Evolutionary conservation across 2,329 filamentous ascomycete species (phyloP).

Genomic region (Trichophyton simii): DNA sequence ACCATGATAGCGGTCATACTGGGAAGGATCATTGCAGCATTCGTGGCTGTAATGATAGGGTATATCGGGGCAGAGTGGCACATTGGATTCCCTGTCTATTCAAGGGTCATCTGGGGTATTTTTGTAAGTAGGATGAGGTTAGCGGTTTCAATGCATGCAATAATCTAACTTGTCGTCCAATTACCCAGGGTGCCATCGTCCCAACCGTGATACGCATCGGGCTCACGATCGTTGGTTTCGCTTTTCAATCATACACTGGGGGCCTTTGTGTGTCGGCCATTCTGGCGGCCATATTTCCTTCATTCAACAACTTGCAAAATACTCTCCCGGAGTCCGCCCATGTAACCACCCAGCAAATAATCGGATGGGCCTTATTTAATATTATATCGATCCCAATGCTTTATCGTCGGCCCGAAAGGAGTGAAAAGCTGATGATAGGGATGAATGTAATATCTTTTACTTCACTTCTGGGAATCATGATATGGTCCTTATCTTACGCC

Average conservation of each 20-base stretch:
- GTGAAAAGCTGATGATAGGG: conserved; percentile 5
- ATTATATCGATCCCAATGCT: conserved; percentile 32
- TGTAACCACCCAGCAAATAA: conserved; percentile 26
- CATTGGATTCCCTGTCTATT: conserved; percentile 34
- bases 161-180: background rate
- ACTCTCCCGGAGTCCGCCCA: conserved; percentile 21
- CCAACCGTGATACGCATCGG: conserved; percentile 28
- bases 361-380: conserved; percentile 27
- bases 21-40: conserved; percentile 28
- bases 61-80: conserved; percentile 32
- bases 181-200: background rate
- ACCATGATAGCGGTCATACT: conserved; percentile 21
- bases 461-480: conserved; percentile 9
- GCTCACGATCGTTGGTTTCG: conserved; percentile 21
- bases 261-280: conserved; percentile 23
- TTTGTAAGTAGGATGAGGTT: conserved; percentile 30
- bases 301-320: conserved; percentile 24
- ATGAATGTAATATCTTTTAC: conserved; percentile 5
- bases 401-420: conserved; percentile 30
- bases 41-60: conserved; percentile 27
- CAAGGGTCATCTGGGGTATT: conserved; percentile 33
- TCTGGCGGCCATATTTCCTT: conserved; percentile 16
- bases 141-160: background rate
- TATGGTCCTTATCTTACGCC: conserved; percentile 9
- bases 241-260: conserved; percentile 24